These are phyloP conservation scores for Fonsecaea pugnacius DNA, from an alignment of 2,329 filamentous ascomycete species.

Conservation along the genomic window DNA sequence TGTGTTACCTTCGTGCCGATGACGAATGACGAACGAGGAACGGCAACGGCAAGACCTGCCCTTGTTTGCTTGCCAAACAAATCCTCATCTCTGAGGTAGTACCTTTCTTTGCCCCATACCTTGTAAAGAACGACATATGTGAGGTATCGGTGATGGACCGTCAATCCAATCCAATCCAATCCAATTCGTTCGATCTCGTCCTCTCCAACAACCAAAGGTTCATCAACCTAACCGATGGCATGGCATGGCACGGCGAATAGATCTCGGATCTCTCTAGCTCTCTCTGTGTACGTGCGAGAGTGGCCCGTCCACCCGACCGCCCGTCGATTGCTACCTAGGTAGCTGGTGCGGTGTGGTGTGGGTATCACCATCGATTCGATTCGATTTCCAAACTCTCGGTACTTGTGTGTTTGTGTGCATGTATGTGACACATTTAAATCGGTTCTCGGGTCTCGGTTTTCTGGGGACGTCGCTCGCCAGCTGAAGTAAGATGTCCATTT, in stretches of 20 bases:
- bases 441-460: too few species aligned
- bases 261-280: neutral
- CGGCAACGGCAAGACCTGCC: neutral
- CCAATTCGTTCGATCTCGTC: neutral
- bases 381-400: neutral
- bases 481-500: too few species aligned
- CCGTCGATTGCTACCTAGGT: neutral
- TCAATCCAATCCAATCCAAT: neutral
- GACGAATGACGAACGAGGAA: neutral
- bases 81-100: neutral
- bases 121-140: neutral
- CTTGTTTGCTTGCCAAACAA: neutral
- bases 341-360: neutral
- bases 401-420: neutral
- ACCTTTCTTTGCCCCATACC: neutral
- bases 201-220: neutral
- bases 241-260: neutral
- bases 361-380: neutral
- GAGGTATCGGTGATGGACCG: neutral
- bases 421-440: too few species aligned
- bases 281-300: too few species aligned
- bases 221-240: too few species aligned
- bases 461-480: too few species aligned
- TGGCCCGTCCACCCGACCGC: neutral
- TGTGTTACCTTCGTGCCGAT: neutral